Evolutionary conservation across 139 green algal genomes (phyloP), one percentile per base, ranked within the genome.

Genomic region (Klebsormidium nitens): DNA sequence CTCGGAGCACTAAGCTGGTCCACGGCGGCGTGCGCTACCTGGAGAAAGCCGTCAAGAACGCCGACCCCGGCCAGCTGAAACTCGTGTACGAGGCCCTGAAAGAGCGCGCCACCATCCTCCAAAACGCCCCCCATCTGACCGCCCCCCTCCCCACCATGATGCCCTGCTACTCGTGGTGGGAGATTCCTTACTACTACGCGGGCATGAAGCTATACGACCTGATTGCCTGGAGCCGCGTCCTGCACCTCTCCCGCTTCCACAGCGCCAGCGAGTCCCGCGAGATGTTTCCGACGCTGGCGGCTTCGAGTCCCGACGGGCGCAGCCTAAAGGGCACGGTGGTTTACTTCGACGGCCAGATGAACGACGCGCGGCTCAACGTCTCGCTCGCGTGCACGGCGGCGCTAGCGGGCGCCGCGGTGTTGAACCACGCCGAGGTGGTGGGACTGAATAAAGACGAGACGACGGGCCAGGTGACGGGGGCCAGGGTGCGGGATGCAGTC

Each of bases 111-210:
- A 70, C 8, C 37, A 36, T 77, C 8, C 39, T 77, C 17, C 37
- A 49, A 32, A 75, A 75, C 32, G 70, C 70, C 5, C 70, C 70
- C 14, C 70, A 77, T 49, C 48, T 77, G 11, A 75, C 46, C 44
- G 47, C 11, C 14, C 31, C 63, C 23, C 67, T 77, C 29, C 70
- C 64, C n/a, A 74, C 61, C 26, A 66, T 71, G 62, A 77, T 35
- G 48, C 94, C 94, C n/a, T 98, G 93, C 84, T 99, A 97, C 86
- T 80, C 87, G 50, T 96, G 89, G 91, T 96, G 86, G 89, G 94
- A 99, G 87, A 81, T 96, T 58, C 93, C 94, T 3, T 98, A 96
- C 80, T 98, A 94, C 76, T 99, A 91, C 91, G 74, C 82, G 2
- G 79, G 79, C 4, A 61, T 85, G 26, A 85, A 91, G 80, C 83